Evolutionary conservation across 208 protist genomes (phyloP).

Genomic region (Acanthamoeba castellanii): DNA sequence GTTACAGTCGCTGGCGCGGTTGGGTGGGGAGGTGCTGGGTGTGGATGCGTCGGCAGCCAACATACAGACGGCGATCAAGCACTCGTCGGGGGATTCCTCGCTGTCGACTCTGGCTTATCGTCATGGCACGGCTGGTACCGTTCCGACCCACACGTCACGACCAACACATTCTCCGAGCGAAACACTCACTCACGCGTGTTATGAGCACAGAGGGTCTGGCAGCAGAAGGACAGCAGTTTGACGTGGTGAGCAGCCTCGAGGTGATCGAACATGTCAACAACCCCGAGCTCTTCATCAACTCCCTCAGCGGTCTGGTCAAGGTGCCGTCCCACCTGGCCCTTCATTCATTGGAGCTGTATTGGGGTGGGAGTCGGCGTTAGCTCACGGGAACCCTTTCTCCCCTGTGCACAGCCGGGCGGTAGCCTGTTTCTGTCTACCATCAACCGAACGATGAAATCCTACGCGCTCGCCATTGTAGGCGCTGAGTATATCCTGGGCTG

Average conservation of each 20-base stretch:
- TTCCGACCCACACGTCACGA: not conserved
- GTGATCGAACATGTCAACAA: slow-evolving; percentile 95
- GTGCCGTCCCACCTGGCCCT: not conserved
- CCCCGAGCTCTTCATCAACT: slow-evolving; percentile 91
- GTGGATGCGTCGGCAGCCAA: slow-evolving; percentile 93
- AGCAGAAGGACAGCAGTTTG: slow-evolving; percentile 89
- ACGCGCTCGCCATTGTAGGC: slow-evolving; percentile 90
- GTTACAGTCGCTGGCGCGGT: slow-evolving; percentile 87
- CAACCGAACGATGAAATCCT: slow-evolving; percentile 92
- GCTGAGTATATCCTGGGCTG: slow-evolving; percentile 93
- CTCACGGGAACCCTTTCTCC: too few relatives aligned
- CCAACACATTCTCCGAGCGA: slow-evolving; percentile 72
- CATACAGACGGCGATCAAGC: slow-evolving; percentile 89
- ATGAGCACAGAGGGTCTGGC: slow-evolving; percentile 7
- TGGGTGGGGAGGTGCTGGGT: slow-evolving; percentile 93
- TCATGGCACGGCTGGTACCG: not conserved
- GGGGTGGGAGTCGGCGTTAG: not conserved
- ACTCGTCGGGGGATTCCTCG: slow-evolving; percentile 83
- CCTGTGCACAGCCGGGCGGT: slow-evolving; percentile 87
- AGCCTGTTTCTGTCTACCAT: slow-evolving; percentile 94
- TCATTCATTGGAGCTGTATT: not conserved
- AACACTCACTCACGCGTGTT: not conserved
- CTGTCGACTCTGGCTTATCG: slow-evolving; percentile 78
- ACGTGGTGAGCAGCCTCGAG: slow-evolving; percentile 94
- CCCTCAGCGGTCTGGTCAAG: slow-evolving; percentile 91